These are phyloP conservation scores for Sporormia fimetaria DNA, from an alignment of 495 filamentous ascomycete genomes.

Conservation along the genomic window DNA sequence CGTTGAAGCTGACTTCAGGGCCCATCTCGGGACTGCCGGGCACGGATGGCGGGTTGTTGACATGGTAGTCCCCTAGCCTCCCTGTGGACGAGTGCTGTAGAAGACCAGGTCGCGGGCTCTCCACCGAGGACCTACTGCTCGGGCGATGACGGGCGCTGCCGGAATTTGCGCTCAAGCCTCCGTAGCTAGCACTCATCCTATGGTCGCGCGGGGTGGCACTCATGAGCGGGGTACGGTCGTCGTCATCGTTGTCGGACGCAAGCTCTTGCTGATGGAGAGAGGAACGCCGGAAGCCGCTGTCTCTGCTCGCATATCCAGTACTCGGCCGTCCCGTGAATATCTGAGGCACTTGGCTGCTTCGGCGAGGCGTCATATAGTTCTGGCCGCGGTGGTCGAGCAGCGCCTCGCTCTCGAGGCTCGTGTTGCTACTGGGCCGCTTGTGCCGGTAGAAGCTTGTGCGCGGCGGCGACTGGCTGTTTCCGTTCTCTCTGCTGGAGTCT, in stretches of 20 bases:
- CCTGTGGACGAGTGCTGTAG: conserved; percentile 4
- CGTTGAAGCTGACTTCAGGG: conserved; percentile 57
- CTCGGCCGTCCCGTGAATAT: conserved; percentile 1
- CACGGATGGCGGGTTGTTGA: conserved; percentile 95
- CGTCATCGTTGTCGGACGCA: conserved; percentile 21
- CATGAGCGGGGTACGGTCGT: conserved; percentile 31
- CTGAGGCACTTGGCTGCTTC: conserved; percentile 3
- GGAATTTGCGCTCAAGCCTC: conserved; percentile 18
- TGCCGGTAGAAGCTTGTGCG: conserved; percentile 28
- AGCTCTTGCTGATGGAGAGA: conserved; percentile 17
- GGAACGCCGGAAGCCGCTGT: conserved; percentile 12
- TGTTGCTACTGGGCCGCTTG: conserved; percentile 10
- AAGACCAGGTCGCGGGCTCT: conserved; percentile 12
- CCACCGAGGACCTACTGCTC: conserved; percentile 11
- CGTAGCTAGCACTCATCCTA: conserved; percentile 12
- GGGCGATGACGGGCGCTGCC: conserved; percentile 10
- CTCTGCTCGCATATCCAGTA: too few relatives aligned
- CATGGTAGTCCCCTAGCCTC: conserved; percentile 49
- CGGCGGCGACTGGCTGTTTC: conserved; percentile 26
- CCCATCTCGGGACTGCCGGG: conserved; percentile 60
- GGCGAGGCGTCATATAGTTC: conserved; percentile 3
- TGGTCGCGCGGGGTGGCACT: conserved; percentile 14
- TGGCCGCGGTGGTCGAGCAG: too few relatives aligned
- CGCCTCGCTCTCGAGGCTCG: conserved; percentile 18
- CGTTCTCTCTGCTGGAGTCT: conserved; percentile 28